Percentiles rank a stretch among this genome's conserved stretches.
phyloP scores from a whole-genome alignment of 2,329 filamentous ascomycete species.

The Diaporthe citri region DNA sequence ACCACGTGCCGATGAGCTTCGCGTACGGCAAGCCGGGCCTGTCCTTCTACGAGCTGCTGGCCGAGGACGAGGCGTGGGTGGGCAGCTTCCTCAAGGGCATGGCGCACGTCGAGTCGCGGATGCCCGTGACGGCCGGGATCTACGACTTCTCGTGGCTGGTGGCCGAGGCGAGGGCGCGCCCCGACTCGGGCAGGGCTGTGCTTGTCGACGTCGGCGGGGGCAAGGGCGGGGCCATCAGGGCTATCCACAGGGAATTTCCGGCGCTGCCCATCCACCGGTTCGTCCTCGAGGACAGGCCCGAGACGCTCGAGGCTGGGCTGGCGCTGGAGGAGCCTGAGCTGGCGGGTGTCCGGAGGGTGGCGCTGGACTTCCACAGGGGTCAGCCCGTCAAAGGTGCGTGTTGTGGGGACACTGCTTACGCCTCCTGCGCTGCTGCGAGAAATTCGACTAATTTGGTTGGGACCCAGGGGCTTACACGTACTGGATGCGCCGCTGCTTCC shows the following conservation, averaged over 20 bases:
- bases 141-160: conserved; percentile 46
- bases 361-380: conserved; percentile 47
- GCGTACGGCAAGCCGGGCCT: conserved; percentile 44
- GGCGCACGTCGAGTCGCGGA: conserved; percentile 42
- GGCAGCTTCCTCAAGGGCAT: conserved; percentile 47
- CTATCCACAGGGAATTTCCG: conserved; percentile 43
- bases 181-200: conserved; percentile 39
- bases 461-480: conserved; percentile 48
- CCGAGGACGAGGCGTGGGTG: conserved; percentile 42
- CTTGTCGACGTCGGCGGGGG: conserved; percentile 52
- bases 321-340: conserved; percentile 41
- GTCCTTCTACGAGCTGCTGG: conserved; percentile 46
- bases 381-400: conserved; percentile 47
- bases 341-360: conserved; percentile 44
- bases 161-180: conserved; percentile 34
- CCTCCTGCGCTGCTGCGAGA: background rate
- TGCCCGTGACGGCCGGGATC: conserved; percentile 46
- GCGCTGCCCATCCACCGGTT: conserved; percentile 44
- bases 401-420: background rate
- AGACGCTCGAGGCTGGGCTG: conserved; percentile 44
- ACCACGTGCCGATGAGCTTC: conserved; percentile 45
- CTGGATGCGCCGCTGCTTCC: conserved; percentile 50
- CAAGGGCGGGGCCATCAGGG: conserved; percentile 46
- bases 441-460: conserved; percentile 17
- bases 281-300: conserved; percentile 48